Evolutionary conservation across 192 early-diverging fungal genomes (phyloP), one percentile per base, ranked within the genome.

Genomic region (Linnemannia exigua): DNA sequence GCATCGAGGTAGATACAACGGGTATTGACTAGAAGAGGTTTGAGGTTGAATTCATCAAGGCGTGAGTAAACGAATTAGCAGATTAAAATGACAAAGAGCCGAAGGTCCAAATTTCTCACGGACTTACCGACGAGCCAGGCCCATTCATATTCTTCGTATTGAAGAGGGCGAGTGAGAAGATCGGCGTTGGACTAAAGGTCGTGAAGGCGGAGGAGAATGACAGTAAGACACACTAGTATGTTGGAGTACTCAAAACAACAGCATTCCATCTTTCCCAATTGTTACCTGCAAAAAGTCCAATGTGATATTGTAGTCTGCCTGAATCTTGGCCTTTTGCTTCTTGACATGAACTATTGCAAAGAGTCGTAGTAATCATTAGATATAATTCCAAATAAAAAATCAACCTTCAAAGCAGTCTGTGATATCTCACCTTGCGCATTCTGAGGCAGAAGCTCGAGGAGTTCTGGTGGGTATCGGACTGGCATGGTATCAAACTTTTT

Each of bases 71-170:
- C 28, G 17, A 46, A n/a, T n/a, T n/a, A 76, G 14, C 0, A 28
- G 25, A 11, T 47, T 7, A 14, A 14, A 2, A 22, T 16, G 9
- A 67, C 47, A 20, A 14, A 54, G 37, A 25, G 38, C 17, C 35
- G 4, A 48, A 15, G 20, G 17, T 73, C 41, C 9, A 44, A 44
- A 31, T 31, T n/a, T n/a, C 58, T 31, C 28, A 63, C 6, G 8
- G 28, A 35, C 72, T 87, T 89, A 92, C 91, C 92, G 80, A 91
- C 91, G n/a, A 91, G 79, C 92, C 92, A 93, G n/a, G 90, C 91
- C 90, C 91, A 90, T 67, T 90, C 88, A 67, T 89, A 93, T 36
- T 90, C 88, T 33, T 87, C 79, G 17, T 85, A 87, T 19, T 81
- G 37, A 37, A 90, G 70, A 25, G 84, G 80, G 19, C 63, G 47